Conservation (phyloP, 1,139 yeast species). For the Citeromyces hawaiiensis region DNA sequence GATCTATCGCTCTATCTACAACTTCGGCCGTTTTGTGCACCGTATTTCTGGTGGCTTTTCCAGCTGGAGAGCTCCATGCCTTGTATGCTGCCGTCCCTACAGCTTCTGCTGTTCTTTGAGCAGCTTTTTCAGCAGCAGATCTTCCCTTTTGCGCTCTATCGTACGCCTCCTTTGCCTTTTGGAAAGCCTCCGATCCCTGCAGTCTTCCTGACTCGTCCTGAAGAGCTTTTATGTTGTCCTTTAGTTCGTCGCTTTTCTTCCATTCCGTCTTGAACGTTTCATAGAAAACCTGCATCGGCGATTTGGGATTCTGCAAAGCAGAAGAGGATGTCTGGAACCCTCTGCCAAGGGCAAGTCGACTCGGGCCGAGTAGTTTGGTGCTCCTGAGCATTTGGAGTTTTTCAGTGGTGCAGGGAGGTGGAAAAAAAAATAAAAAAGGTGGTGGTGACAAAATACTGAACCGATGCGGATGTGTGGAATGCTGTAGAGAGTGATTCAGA, state of each 20-base stretch:
- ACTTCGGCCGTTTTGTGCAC: constrained; percentile 71
- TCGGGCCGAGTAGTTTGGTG: background rate
- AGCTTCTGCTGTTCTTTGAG: constrained; percentile 85
- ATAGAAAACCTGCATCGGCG: constrained; percentile 86
- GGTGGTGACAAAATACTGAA: too few species aligned
- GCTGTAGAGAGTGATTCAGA: too few species aligned
- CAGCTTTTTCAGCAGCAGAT: constrained; percentile 73
- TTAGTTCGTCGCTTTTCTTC: constrained; percentile 80
- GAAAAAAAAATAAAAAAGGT: too few species aligned
- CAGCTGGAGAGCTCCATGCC: constrained; percentile 96
- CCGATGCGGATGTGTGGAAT: too few species aligned
- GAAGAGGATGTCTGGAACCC: constrained; percentile 1
- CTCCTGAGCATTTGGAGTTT: background rate
- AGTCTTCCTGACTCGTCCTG: constrained; percentile 95
- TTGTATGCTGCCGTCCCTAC: constrained; percentile 81
- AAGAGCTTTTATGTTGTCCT: constrained; percentile 84
- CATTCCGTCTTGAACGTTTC: constrained; percentile 89
- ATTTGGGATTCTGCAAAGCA: constrained; percentile 21
- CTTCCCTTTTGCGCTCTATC: constrained; percentile 72
- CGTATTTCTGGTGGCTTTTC: constrained; percentile 74
- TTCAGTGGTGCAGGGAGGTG: background rate
- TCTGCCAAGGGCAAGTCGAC: background rate
- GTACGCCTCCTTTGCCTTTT: constrained; percentile 86
- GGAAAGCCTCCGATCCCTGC: constrained; percentile 90
- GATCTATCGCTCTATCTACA: constrained; percentile 82